Conservation (phyloP, 306 rosid species). For the Quercus rubra region DNA sequence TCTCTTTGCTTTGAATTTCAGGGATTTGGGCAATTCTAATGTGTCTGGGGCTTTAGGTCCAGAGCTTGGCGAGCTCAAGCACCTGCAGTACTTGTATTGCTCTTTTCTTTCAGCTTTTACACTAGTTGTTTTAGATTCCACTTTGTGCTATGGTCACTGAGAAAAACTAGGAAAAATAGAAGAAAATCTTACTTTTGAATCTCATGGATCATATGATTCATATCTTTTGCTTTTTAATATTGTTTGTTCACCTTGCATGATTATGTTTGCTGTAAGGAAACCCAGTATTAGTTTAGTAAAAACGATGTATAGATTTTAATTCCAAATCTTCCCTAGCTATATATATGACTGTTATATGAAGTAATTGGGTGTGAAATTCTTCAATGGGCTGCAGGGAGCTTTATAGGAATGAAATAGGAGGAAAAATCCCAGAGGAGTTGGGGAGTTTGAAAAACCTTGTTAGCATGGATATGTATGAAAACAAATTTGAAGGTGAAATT, state of each 20-base stretch:
- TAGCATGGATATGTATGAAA: constrained; percentile 87
- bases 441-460: constrained; percentile 67
- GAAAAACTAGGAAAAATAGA: not conserved
- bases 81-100: constrained; percentile 76
- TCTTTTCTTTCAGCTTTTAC: constrained; percentile 1
- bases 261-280: not conserved
- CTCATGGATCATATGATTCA: not conserved
- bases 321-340: not conserved
- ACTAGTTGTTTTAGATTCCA: not conserved
- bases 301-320: not conserved
- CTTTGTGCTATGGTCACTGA: not conserved
- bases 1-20: constrained; percentile 41
- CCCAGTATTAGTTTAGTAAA: not conserved
- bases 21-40: constrained; percentile 90
- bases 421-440: constrained; percentile 72
- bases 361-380: constrained; percentile 19
- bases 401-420: constrained; percentile 66
- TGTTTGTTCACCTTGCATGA: not conserved
- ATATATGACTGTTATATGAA: not conserved
- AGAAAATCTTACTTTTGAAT: not conserved
- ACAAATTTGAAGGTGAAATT: constrained; percentile 71
- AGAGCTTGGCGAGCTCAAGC: constrained; percentile 73
- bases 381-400: constrained; percentile 67
- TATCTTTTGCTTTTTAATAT: not conserved
- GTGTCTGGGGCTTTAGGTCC: constrained; percentile 87